Percentiles rank a stretch among this genome's conserved stretches.
phyloP scores from a whole-genome alignment of 2,329 filamentous ascomycete genomes.

The Penicillium sp. region DNA sequence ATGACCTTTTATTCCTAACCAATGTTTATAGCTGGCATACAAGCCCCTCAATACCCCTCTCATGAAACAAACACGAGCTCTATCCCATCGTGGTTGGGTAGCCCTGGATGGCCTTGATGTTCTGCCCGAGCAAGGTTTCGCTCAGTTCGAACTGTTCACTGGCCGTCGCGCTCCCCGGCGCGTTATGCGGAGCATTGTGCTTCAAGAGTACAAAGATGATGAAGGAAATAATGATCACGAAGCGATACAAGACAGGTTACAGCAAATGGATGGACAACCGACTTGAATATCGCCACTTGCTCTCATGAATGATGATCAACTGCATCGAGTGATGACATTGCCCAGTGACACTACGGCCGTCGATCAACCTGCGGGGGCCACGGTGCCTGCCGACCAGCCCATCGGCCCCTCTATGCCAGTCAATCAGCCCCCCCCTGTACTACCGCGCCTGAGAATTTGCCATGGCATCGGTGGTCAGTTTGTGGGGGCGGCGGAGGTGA shows the following conservation, averaged over 20 bases:
- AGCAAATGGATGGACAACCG: slow-evolving; percentile 35
- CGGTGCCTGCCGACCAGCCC: background rate
- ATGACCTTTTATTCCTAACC: background rate
- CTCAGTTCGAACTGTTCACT: slow-evolving; percentile 43
- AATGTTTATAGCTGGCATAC: slow-evolving; percentile 38
- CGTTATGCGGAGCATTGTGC: slow-evolving; percentile 39
- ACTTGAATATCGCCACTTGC: slow-evolving; percentile 56
- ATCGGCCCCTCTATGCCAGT: no score
- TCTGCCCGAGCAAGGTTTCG: slow-evolving; percentile 43
- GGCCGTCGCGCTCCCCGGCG: slow-evolving; percentile 40
- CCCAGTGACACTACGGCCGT: background rate
- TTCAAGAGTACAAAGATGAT: slow-evolving; percentile 37
- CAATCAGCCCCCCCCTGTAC: background rate
- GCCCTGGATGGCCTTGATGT: slow-evolving; percentile 42
- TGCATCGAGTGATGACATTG: no score
- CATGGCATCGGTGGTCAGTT: background rate
- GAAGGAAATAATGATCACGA: slow-evolving; percentile 35
- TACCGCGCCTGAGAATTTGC: background rate
- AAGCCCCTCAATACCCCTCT: slow-evolving; percentile 42
- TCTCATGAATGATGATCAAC: background rate
- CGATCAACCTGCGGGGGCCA: background rate
- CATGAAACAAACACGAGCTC: slow-evolving; percentile 38
- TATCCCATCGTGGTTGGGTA: slow-evolving; percentile 42
- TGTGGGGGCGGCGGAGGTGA: no score
- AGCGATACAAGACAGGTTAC: slow-evolving; percentile 32